These are phyloP conservation scores for Microdochium trichocladiopsis DNA, from an alignment of 2,329 filamentous ascomycete genomes.

Conservation along the genomic window DNA sequence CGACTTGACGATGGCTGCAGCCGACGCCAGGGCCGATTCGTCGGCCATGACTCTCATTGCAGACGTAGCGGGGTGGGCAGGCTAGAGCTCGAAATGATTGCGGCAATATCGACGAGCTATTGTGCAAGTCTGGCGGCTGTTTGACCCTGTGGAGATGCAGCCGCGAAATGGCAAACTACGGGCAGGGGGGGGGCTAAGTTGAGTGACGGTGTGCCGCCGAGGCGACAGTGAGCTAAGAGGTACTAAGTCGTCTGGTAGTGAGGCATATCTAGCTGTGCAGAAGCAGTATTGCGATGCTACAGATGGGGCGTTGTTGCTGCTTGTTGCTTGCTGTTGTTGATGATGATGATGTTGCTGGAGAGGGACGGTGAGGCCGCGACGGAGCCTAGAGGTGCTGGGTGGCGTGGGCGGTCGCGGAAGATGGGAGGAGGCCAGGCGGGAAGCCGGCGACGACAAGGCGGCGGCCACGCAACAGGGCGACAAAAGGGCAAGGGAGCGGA, in stretches of 20 bases:
- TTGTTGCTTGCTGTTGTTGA: too few relatives aligned
- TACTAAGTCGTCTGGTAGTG: neutral
- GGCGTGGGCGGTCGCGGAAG: neutral
- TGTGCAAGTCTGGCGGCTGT: neutral
- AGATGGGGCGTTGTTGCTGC: neutral
- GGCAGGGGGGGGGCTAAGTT: too few relatives aligned
- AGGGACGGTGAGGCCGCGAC: neutral
- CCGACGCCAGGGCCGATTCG: conserved; percentile 46
- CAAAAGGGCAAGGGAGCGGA: neutral
- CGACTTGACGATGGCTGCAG: conserved; percentile 44
- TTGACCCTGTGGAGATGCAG: neutral
- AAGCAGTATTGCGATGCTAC: neutral
- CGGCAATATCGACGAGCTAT: neutral
- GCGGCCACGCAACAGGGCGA: too few relatives aligned
- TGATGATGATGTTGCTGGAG: neutral
- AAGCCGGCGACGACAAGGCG: too few relatives aligned
- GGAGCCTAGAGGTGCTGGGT: neutral
- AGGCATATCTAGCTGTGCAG: neutral
- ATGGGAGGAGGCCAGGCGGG: neutral
- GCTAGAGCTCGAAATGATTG: neutral
- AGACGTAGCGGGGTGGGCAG: neutral
- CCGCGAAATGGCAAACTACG: neutral
- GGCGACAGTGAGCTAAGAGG: neutral
- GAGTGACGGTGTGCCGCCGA: neutral
- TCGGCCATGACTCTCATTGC: conserved; percentile 35